Evolutionary conservation across 2,329 filamentous ascomycete species (phyloP).

Genomic region (Didymellaceae sp.): DNA sequence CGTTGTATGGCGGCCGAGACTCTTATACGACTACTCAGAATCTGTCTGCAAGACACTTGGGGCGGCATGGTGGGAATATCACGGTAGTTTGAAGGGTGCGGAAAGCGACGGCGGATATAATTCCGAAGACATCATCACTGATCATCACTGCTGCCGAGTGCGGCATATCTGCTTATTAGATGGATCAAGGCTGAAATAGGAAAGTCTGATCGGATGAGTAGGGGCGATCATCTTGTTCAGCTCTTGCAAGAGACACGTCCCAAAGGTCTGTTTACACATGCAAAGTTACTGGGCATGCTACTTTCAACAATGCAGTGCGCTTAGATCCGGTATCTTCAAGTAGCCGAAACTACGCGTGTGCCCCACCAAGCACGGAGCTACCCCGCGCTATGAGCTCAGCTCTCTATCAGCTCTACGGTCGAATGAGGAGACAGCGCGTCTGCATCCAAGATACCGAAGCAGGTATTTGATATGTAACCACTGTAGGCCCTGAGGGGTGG

Average conservation of each 20-base stretch:
- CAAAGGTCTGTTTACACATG: too few relatives aligned
- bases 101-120: conserved; percentile 28
- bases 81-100: conserved; percentile 9
- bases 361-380: conserved; percentile 23
- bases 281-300: too few relatives aligned
- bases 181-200: too few relatives aligned
- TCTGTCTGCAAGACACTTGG: neutral
- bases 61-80: conserved; percentile 2
- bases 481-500: too few relatives aligned
- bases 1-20: neutral
- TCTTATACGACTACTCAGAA: conserved; percentile 3
- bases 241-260: too few relatives aligned
- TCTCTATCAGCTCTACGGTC: neutral
- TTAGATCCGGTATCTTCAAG: conserved; percentile 13
- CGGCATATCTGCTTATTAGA: conserved; percentile 8
- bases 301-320: conserved; percentile 1
- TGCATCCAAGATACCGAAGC: conserved; percentile 3
- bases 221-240: too few relatives aligned
- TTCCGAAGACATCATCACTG: conserved; percentile 18
- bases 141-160: too few relatives aligned
- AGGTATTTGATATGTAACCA: conserved; percentile 2
- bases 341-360: conserved; percentile 17
- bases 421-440: conserved; percentile 3
- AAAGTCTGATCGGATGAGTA: too few relatives aligned
- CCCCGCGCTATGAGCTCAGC: neutral